Evolutionary conservation across 1,139 yeast species (phyloP), one percentile per base, ranked within the genome.

Genomic region (Pichia terricola): DNA sequence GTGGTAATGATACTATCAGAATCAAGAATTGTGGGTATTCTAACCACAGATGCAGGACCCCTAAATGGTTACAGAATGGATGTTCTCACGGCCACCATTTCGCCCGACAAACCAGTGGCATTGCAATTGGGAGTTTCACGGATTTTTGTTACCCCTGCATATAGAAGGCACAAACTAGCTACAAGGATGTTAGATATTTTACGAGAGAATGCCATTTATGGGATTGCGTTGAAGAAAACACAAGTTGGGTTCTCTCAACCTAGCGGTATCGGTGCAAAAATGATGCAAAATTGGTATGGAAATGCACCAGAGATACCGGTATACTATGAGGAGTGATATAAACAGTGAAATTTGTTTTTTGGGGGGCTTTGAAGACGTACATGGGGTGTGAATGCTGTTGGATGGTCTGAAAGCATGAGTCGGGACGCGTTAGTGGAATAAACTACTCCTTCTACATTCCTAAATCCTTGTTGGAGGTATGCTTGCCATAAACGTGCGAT

Each of bases 181-280:
- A 47, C 55, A 4, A 52, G 53, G 30, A 54, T 82, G 43, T 60
- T 82, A 6, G 56, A 69, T 3, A 56, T 65, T 2, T 72, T 76
- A 0, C 54, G 67, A 38, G 52, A 55, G 1, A 54, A 72, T 41
- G 65, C 75, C 35, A 60, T 80, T 3, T 80, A 79, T 55, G 88
- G 88, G 0, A 54, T 73, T 38, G 46, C 33, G 0, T 54, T 81
- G 11, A 59, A 59, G 1, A 69, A 60, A 44, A 48, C 46, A 4
- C 69, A 75, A 44, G 62, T 81, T 2, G 83, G 78, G 0, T 82
- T 85, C 72, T 79, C 87, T 45, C 91, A 82, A 58, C 89, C 89
- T 0, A 77, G 84, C 51, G 70, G 68, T 36, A 65, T 71, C 34
- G 91, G 91, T 0, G 74, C 76, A 2, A 61, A 66, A 39, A 64